Evolutionary conservation across 1,139 yeast genomes (phyloP).

Genomic region (Taphrina confusa): DNA sequence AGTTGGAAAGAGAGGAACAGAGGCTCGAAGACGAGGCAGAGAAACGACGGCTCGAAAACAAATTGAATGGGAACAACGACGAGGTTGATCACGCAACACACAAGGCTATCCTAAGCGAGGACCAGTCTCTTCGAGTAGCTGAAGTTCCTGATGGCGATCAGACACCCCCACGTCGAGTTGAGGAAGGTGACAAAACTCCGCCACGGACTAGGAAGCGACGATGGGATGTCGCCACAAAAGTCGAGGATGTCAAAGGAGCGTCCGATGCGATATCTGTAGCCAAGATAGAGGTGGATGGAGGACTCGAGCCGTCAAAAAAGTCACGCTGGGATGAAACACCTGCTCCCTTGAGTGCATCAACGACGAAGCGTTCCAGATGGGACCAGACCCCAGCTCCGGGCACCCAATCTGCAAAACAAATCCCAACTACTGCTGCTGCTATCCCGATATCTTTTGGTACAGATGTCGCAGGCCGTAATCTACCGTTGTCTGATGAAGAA

Average conservation of each 20-base stretch:
- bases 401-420: slow-evolving; percentile 12
- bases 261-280: background rate
- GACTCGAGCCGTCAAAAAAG: slow-evolving; percentile 35
- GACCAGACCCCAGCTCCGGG: slow-evolving; percentile 44
- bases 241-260: background rate
- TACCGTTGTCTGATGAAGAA: slow-evolving; percentile 55
- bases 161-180: slow-evolving; percentile 43
- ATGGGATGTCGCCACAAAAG: slow-evolving; percentile 25
- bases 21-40: slow-evolving; percentile 44
- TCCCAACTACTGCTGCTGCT: slow-evolving; percentile 39
- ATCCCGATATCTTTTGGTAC: slow-evolving; percentile 50
- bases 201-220: slow-evolving; percentile 41
- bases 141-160: slow-evolving; percentile 17
- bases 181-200: slow-evolving; percentile 37
- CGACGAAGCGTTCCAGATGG: slow-evolving; percentile 43
- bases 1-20: slow-evolving; percentile 46
- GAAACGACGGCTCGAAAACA: slow-evolving; percentile 37
- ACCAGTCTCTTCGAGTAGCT: background rate
- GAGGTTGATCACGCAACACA: slow-evolving; percentile 13
- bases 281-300: slow-evolving; percentile 20
- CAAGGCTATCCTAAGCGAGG: slow-evolving; percentile 19
- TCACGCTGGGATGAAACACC: slow-evolving; percentile 44
- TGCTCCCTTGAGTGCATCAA: slow-evolving; percentile 35
- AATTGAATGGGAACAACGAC: background rate
- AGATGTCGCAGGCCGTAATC: slow-evolving; percentile 42